Evolutionary conservation across 2,329 filamentous ascomycete species (phyloP).

Genomic region (Verticillium dahliae): DNA sequence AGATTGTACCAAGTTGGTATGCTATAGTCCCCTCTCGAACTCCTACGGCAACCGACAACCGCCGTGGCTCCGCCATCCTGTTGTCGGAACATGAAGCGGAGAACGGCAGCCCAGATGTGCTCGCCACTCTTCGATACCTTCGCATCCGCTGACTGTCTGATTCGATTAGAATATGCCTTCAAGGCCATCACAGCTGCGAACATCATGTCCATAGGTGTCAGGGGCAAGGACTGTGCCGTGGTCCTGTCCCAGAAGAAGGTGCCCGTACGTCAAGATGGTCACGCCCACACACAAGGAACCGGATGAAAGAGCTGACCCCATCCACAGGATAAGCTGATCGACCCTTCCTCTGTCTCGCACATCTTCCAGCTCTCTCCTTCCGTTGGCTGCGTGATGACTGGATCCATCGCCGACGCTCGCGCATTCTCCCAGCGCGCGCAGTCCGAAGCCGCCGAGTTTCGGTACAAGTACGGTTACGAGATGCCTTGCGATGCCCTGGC

Average conservation of each 20-base stretch:
- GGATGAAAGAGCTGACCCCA: conserved; percentile 23
- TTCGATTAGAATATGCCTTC: conserved; percentile 89
- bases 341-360: conserved; percentile 92
- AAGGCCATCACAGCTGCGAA: conserved; percentile 99
- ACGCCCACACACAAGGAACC: conserved; percentile 5
- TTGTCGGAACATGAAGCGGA: too few relatives aligned
- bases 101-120: not conserved
- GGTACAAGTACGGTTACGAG: conserved; percentile 98
- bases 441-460: conserved; percentile 94
- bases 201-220: conserved; percentile 94
- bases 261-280: conserved; percentile 58
- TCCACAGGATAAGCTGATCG: conserved; percentile 91
- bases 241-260: conserved; percentile 99
- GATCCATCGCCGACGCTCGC: conserved; percentile 94
- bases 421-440: conserved; percentile 89
- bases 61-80: not conserved
- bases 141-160: conserved; percentile 15
- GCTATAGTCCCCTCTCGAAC: conserved; percentile 28
- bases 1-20: conserved; percentile 98
- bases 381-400: conserved; percentile 97
- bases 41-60: not conserved
- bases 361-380: conserved; percentile 95
- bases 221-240: conserved; percentile 95
- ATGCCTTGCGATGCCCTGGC: conserved; percentile 97
- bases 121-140: conserved; percentile 6